Base-by-base conservation (phyloP, 352 stramenopile species). In the Phytophthora sojae region DNA sequence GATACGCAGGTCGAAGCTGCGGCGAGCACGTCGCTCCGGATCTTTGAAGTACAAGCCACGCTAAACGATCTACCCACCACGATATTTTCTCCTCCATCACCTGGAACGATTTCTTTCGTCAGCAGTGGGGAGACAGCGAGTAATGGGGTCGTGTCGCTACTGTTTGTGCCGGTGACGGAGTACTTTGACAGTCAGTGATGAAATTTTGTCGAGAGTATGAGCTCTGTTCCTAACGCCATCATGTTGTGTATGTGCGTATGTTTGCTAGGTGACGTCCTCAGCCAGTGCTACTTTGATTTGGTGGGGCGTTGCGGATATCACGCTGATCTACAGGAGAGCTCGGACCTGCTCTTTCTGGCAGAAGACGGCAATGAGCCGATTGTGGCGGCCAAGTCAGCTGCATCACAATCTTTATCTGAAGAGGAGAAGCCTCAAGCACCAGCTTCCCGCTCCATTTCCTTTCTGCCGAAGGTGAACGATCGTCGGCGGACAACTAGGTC, bases 11-110 rank as follows among this genome's bases (percentile, higher is more conserved):
- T 81, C 51, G 55, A 66, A 60, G 67, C 70, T 45, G 21, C 25
- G 19, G n/a, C 21, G 21, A 57, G 19, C 17, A 50, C 61, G 6
- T 59, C 63, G 8, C 71, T 76, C 54, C 58, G 56, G 21, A 61
- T 84, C 12, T 80, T 68, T 0, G 77, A 82, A 62, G 29, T 82
- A 14, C 77, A 84, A 52, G 65, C 71, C 5, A 53, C 57, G n/a
- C 53, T 82, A 30, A 82, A 82, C n/a, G 61, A 71, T 32, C 62
- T 80, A 9, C 8, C 26, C 0, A 50, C 55, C 23, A 69, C 25
- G 7, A 29, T 75, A 35, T 75, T 75, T 21, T 63, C 73, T 21
- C 37, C 59, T 32, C 44, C 65, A 12, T 61, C 73, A 14, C 49
- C 74, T 19, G 53, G 42, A 32, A 45, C 45, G 5, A 63, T 66